These are phyloP conservation scores for Populus hybrid DNA, from an alignment of 441 rosid genomes.

Conservation along the genomic window DNA sequence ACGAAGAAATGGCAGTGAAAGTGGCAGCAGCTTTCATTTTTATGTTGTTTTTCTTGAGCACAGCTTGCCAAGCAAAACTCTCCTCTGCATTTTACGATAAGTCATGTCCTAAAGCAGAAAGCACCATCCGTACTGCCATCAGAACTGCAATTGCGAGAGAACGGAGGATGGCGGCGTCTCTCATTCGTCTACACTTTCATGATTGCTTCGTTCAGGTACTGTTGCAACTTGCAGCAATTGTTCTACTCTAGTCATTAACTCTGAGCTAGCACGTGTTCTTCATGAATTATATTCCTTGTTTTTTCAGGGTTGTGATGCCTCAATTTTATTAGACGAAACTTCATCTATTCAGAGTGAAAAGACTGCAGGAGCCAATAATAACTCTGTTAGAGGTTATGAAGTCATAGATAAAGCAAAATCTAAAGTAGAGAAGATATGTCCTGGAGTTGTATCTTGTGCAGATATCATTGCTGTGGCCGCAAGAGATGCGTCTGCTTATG, in stretches of 20 bases:
- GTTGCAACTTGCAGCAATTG: background rate
- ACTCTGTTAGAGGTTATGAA: constrained; percentile 46
- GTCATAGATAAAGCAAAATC: constrained; percentile 51
- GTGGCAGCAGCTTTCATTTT: no score
- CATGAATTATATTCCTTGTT: background rate
- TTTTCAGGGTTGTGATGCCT: constrained; percentile 59
- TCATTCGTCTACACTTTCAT: constrained; percentile 59
- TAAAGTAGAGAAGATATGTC: constrained; percentile 42
- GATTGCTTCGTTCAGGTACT: constrained; percentile 58
- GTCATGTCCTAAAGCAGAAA: constrained; percentile 45
- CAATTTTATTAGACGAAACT: constrained; percentile 45
- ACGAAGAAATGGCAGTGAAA: no score
- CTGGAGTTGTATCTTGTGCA: constrained; percentile 64
- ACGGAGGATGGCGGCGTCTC: constrained; percentile 62
- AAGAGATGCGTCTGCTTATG: constrained; percentile 54
- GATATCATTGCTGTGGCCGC: constrained; percentile 58
- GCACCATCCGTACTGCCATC: constrained; percentile 43
- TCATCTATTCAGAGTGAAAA: constrained; percentile 42
- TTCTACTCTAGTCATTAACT: background rate
- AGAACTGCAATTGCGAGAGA: constrained; percentile 45
- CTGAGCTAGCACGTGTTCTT: background rate
- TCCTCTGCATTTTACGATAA: constrained; percentile 41
- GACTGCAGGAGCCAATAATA: constrained; percentile 27
- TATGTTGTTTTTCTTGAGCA: background rate
- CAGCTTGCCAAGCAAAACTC: constrained; percentile 36